Percentiles rank a stretch among this genome's conserved stretches.
Conservation (phyloP, 1,284 basidiomycete species). For the Mycena sp. region DNA sequence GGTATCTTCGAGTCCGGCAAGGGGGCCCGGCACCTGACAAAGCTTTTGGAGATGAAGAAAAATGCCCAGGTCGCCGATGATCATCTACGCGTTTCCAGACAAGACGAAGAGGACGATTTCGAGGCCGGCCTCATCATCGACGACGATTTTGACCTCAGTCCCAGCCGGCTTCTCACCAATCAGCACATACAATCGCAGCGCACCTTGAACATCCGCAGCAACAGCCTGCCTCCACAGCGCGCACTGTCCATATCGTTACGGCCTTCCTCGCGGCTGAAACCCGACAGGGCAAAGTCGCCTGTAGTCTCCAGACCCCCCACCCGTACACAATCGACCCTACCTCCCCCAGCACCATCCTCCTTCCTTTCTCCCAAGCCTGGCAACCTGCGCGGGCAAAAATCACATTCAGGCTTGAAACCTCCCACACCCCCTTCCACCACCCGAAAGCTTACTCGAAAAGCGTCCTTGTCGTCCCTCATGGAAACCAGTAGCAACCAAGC, state of each 20-base stretch:
- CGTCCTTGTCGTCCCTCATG: conserved; percentile 77
- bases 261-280: conserved; percentile 67
- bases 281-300: conserved; percentile 76
- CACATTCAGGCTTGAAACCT: conserved; percentile 79
- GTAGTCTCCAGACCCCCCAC: conserved; percentile 69
- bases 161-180: conserved; percentile 70
- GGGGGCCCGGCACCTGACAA: conserved; percentile 70
- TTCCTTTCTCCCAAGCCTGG: conserved; percentile 74
- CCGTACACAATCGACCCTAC: conserved; percentile 68
- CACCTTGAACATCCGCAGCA: conserved; percentile 54
- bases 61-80: conserved; percentile 59
- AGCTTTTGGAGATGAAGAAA: conserved; percentile 81
- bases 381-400: conserved; percentile 81
- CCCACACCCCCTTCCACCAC: conserved; percentile 67
- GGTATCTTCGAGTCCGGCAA: conserved; percentile 77
- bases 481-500: conserved; percentile 66
- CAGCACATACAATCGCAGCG: conserved; percentile 59
- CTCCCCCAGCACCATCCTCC: conserved; percentile 55
- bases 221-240: conserved; percentile 64
- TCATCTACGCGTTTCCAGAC: conserved; percentile 60
- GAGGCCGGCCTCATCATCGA: conserved; percentile 84
- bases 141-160: conserved; percentile 82
- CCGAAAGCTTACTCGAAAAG: conserved; percentile 74
- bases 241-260: conserved; percentile 53
- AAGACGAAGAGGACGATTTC: conserved; percentile 82